Conservation (phyloP, 2,329 filamentous ascomycete genomes). For the Fusarium sp. region DNA sequence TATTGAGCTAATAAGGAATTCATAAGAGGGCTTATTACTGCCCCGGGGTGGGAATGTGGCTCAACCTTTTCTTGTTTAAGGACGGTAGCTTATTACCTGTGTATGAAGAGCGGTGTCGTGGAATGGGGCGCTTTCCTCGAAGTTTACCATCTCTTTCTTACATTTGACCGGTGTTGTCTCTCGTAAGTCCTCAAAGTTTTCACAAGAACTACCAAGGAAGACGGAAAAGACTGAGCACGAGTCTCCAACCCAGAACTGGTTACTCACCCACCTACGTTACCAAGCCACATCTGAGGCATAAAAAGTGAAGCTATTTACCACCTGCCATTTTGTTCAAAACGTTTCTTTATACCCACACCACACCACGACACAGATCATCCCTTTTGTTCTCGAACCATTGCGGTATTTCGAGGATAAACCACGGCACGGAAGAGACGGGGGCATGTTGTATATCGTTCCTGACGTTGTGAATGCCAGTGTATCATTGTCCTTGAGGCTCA, state of each 20-base stretch:
- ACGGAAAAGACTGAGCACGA: neutral
- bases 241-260: neutral
- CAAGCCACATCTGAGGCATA: slow-evolving; percentile 15
- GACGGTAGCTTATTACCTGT: neutral
- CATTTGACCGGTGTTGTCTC: neutral
- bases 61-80: neutral
- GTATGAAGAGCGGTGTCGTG: slow-evolving; percentile 24
- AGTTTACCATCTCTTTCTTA: neutral
- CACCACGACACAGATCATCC: neutral
- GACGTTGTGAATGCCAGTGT: neutral
- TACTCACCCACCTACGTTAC: neutral
- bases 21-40: neutral
- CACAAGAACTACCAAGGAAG: slow-evolving; percentile 2
- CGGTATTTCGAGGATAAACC: slow-evolving; percentile 9
- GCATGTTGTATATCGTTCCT: neutral
- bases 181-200: neutral
- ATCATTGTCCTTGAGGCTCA: slow-evolving; percentile 9
- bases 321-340: neutral
- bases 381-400: slow-evolving; percentile 14
- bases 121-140: slow-evolving; percentile 5
- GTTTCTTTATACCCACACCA: neutral
- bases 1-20: neutral
- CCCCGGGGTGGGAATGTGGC: neutral
- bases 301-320: slow-evolving; percentile 8
- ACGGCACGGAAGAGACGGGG: neutral